Evolutionary conservation across 2,329 filamentous ascomycete species (phyloP).

Genomic region (Aplosporella prunicola): DNA sequence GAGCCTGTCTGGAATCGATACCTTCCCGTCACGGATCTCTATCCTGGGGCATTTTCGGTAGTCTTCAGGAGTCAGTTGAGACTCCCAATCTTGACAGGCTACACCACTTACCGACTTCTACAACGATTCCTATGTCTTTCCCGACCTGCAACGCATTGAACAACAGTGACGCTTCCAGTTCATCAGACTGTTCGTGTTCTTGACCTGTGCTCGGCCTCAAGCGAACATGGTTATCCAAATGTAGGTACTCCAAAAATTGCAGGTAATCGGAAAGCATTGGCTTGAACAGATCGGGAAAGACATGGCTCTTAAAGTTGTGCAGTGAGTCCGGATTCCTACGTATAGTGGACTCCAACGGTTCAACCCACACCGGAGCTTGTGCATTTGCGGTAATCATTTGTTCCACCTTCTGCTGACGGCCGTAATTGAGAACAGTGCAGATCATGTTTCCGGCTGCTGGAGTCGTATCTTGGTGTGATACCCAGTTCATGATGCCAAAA

Average conservation of each 20-base stretch:
- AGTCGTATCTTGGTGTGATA: conserved; percentile 31
- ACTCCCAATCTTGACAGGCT: not conserved
- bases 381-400: not conserved
- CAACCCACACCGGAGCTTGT: conserved; percentile 27
- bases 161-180: conserved; percentile 22
- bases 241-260: conserved; percentile 30
- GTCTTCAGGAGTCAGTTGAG: conserved; percentile 15
- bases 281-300: conserved; percentile 40
- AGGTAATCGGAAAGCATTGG: conserved; percentile 31
- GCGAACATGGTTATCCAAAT: conserved; percentile 22
- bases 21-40: conserved; percentile 27
- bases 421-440: conserved; percentile 25
- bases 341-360: conserved; percentile 26
- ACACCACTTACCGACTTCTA: conserved; percentile 26
- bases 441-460: conserved; percentile 30
- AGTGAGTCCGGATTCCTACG: conserved; percentile 26
- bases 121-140: conserved; percentile 38
- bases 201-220: conserved; percentile 4
- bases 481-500: conserved; percentile 24
- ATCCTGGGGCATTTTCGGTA: conserved; percentile 18
- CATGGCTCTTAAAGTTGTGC: conserved; percentile 34
- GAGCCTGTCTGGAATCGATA: conserved; percentile 43
- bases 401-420: conserved; percentile 10
- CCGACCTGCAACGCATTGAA: conserved; percentile 34
- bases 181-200: conserved; percentile 14